Evolutionary conservation across 2,329 filamentous ascomycete genomes (phyloP), one percentile per base, ranked within the genome.

Genomic region (Dothistroma pini): DNA sequence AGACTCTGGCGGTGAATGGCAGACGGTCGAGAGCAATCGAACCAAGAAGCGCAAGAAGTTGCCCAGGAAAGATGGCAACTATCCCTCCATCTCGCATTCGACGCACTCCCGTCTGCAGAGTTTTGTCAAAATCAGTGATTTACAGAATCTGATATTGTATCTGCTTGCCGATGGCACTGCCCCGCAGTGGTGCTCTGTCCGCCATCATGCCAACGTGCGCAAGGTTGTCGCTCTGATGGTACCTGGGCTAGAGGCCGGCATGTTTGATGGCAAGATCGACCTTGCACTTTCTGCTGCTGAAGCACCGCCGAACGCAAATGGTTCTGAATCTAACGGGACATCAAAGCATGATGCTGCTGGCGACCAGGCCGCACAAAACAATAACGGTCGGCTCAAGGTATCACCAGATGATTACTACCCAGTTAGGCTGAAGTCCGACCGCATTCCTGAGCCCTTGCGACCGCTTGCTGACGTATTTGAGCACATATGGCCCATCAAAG

Each of bases 211-310:
- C 19, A 77, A 79, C 62, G 80, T 88, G 47, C 77, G 78, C 59
- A 96, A 95, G 77, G 89, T 96, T 32, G 93, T 97, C 32, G 85
- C 90, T 47, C 79, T 99, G 66, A 93, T 97, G 89, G 87, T 97
- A 11, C 95, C 95, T 11, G 95, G 95, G 0, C 78, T 99, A 25
- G 93, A 97, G 72, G 85, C 91, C 70, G 89, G 86, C 64, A 95
- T 97, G 89, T 96, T 97, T 77, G 85, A 89, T 74, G 82, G 84
- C 38, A 78, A 76, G 3, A 76, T 84, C 35, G 54, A 59, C 7
- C 41, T 59, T 34, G 50, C 58, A 21, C 56, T 54, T 31, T 44
- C 41, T 14, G 21, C 56, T 25, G 34, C 48, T 11, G 48, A 54
- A 55, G 50, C 54, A 54, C 57, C 62, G 44, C n/a, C 22, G 22